A percentile compares a stretch with the other conserved stretches of the same genome.
Evolutionary conservation across 495 filamentous ascomycete species (phyloP).

Genomic region (Xylaria flabelliformis): DNA sequence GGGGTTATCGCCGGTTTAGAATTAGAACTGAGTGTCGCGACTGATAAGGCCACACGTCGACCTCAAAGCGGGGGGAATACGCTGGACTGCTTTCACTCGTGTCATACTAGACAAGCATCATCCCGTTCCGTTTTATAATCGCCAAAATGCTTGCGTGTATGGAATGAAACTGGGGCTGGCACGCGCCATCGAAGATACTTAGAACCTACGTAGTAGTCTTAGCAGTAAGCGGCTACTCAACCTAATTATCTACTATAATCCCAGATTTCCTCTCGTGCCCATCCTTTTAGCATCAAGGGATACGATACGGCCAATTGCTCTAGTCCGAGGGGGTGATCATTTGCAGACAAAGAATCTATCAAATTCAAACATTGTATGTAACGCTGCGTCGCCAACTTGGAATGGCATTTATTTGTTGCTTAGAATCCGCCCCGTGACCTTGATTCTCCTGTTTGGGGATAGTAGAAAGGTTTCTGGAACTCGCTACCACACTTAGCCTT

Average conservation of each 20-base stretch:
- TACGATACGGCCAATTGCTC: background rate
- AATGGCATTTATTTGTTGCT: background rate
- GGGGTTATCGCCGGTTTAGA: background rate
- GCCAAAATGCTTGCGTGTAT: background rate
- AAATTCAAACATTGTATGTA: background rate
- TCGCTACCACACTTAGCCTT: background rate
- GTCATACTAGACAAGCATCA: background rate
- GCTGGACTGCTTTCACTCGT: slow-evolving; percentile 3
- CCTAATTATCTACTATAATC: background rate
- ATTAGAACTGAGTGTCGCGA: background rate
- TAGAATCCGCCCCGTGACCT: background rate
- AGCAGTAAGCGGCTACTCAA: background rate
- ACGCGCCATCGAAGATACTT: background rate
- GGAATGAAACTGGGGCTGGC: background rate
- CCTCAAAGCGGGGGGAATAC: slow-evolving; percentile 3
- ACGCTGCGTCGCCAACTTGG: background rate
- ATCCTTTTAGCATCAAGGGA: background rate
- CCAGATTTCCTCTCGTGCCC: background rate
- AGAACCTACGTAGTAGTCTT: background rate
- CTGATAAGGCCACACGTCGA: background rate
- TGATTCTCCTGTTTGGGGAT: background rate
- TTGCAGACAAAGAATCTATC: background rate
- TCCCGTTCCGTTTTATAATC: background rate
- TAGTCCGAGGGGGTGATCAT: background rate
- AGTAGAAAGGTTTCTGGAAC: background rate